Base-by-base conservation (phyloP, 257 asterid genomes). In the Pogostemon cablin region DNA sequence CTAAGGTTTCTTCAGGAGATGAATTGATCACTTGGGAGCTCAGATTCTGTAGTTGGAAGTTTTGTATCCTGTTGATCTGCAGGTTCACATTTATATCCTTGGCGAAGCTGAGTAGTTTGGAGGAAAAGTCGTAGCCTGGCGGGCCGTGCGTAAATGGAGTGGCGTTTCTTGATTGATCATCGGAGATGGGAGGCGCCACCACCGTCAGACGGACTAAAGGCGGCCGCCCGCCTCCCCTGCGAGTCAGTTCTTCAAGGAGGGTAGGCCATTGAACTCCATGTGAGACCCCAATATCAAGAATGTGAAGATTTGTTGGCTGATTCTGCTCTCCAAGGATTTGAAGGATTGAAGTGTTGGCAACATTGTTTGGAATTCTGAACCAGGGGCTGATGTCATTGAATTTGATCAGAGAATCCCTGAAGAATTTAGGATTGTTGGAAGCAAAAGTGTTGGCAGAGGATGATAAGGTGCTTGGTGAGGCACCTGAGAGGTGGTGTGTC, bases 181-280 rank as follows among this genome's bases (percentile, higher is more conserved):
- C 67, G 17, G 61, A 75, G 7, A 59, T 53, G 7, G 83, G 71
- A 0, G 88, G 89, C 37, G 86, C 55, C 3, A 89, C 73, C 37
- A 89, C 86, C 0, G 97, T 91, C 41, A 91, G 82, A 44, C 95
- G 91, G 65, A 91, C 93, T 40, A 86, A 20, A 2, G 95, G 91
- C 0, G 96, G 97, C 0, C 96, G 96, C 1, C 96, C 97, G 3
- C 96, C 96, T 2, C 85, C 71, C 40, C 89, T 83, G 3, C 88
- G 87, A 6, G 85, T 83, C 73, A 91, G 70, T 60, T 89, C 97
- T 75, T 87, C 97, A 0, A 91, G 80, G 17, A 91, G 91, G 0
- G 91, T 91, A 6, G 97, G 97, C 97, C 97, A 91, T 20, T 91
- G 97, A 12, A 91, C 80, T 10, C 97, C 97, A 62, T 89, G 97